phyloP scores from a whole-genome alignment of 192 early-diverging fungal genomes.

The Coemansia sp. region DNA sequence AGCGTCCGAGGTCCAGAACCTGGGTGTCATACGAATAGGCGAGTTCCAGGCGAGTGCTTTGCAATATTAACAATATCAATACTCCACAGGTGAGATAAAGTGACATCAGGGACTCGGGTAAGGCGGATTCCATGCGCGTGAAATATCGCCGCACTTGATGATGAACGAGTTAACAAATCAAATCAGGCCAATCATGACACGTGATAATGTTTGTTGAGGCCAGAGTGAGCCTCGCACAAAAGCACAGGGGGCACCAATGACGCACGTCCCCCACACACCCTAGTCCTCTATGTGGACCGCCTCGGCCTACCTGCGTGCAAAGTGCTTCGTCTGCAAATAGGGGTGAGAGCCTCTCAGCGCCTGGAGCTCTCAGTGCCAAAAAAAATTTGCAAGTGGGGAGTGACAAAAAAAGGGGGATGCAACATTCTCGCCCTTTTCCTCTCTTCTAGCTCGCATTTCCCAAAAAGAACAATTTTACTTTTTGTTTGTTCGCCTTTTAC shows the following conservation, averaged over 20 bases:
- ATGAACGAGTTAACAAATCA: neutral
- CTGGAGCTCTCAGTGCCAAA: neutral
- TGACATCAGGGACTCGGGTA: too few relatives aligned
- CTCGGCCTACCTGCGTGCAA: neutral
- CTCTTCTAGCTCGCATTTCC: neutral
- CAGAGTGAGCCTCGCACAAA: neutral
- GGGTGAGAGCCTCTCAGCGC: slow-evolving; percentile 1
- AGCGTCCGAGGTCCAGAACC: slow-evolving; percentile 49
- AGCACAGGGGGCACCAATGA: neutral
- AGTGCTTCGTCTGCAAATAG: neutral
- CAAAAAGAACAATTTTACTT: neutral
- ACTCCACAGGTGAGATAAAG: neutral
- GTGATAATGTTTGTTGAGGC: slow-evolving; percentile 1
- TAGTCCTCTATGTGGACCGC: neutral
- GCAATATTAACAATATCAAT: neutral
- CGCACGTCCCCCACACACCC: slow-evolving; percentile 1
- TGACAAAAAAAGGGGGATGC: neutral
- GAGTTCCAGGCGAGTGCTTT: neutral
- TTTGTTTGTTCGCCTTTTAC: neutral
- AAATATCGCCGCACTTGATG: neutral
- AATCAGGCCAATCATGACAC: neutral
- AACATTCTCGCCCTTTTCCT: slow-evolving; percentile 1
- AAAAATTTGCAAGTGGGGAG: neutral
- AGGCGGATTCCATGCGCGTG: neutral
- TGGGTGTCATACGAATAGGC: slow-evolving; percentile 18